These are phyloP conservation scores for Hymenochaete sp. DNA, from an alignment of 1,284 basidiomycete species.

Conservation along the genomic window DNA sequence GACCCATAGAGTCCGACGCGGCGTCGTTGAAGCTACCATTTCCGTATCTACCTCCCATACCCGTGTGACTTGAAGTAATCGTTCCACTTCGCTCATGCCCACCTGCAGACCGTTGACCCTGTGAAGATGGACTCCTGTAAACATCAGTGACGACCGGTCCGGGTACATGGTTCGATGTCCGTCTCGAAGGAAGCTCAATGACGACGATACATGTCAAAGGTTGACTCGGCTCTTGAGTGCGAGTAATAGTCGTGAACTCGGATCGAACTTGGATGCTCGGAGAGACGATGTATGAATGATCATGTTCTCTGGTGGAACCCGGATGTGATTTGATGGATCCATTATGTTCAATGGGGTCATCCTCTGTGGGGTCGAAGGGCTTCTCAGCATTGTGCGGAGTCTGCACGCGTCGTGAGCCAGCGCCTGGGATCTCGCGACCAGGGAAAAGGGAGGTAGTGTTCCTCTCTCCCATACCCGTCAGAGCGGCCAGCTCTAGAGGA, in stretches of 20 bases:
- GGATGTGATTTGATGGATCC: conserved; percentile 39
- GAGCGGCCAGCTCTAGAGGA: conserved; percentile 72
- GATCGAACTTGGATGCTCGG: conserved; percentile 85
- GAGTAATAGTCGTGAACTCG: conserved; percentile 76
- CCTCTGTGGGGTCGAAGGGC: conserved; percentile 59
- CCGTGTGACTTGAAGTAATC: conserved; percentile 3
- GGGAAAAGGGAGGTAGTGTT: conserved; percentile 49
- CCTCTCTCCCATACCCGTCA: conserved; percentile 78
- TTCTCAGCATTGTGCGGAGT: conserved; percentile 22
- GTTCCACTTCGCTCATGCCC: conserved; percentile 10
- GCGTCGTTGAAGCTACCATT: conserved; percentile 9
- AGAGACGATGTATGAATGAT: conserved; percentile 58
- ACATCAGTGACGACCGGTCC: conserved; percentile 48
- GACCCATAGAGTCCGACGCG: conserved; percentile 7
- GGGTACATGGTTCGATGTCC: conserved; percentile 46
- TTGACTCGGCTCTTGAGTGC: conserved; percentile 63
- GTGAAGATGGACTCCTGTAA: conserved; percentile 22
- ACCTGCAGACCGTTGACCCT: conserved; percentile 21
- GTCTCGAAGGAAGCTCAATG: conserved; percentile 77
- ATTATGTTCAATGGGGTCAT: conserved; percentile 67
- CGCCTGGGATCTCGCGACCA: conserved; percentile 45
- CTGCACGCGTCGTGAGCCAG: conserved; percentile 28
- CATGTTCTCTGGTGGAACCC: conserved; percentile 23
- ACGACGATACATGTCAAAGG: conserved; percentile 85
- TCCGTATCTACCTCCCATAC: conserved; percentile 7